These are phyloP conservation scores for Quercus bicolor DNA, from an alignment of 306 rosid genomes.

Conservation along the genomic window DNA sequence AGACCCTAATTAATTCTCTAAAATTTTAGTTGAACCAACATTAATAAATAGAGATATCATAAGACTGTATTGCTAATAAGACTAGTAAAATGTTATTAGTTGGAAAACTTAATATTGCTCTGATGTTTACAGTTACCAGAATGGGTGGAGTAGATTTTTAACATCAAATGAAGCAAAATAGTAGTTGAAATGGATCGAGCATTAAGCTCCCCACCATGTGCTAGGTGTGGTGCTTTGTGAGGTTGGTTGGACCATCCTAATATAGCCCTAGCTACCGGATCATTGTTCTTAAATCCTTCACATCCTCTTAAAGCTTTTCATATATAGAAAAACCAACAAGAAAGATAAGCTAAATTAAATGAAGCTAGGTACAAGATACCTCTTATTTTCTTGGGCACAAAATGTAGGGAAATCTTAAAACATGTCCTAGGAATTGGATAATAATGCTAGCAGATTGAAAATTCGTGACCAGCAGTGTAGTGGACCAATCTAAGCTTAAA, in stretches of 20 bases:
- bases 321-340: neutral
- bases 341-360: neutral
- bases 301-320: neutral
- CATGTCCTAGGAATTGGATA: neutral
- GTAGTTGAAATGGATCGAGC: constrained; percentile 14
- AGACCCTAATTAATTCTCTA: neutral
- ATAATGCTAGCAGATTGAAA: neutral
- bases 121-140: constrained; percentile 18
- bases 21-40: neutral
- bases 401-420: neutral
- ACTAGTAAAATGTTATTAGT: neutral
- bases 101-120: neutral
- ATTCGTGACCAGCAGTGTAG: neutral
- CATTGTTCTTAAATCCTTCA: neutral
- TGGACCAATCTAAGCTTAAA: neutral
- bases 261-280: constrained; percentile 5
- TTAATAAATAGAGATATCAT: neutral
- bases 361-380: neutral
- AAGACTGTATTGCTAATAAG: too few relatives aligned
- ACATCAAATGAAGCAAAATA: constrained; percentile 27
- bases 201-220: constrained; percentile 38
- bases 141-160: constrained; percentile 5
- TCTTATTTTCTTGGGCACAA: neutral
- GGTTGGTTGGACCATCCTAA: constrained; percentile 46
- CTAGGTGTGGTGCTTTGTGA: constrained; percentile 14